These are phyloP conservation scores for Phytophthora tentaculata DNA, from an alignment of 352 stramenopile species.

Conservation along the genomic window DNA sequence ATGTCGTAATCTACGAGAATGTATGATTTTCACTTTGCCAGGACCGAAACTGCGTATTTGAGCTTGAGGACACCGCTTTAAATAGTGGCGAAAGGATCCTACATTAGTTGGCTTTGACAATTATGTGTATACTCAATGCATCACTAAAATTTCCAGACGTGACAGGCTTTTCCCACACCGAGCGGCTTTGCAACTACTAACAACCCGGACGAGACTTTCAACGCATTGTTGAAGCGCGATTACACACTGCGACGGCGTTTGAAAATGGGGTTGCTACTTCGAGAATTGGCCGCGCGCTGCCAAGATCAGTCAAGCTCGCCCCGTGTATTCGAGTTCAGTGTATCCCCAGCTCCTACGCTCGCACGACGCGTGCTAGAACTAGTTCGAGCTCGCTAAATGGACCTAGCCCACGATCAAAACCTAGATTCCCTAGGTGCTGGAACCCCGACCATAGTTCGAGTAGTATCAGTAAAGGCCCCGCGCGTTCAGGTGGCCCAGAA, in stretches of 20 bases:
- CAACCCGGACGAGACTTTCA: constrained; percentile 32
- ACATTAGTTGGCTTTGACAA: not conserved
- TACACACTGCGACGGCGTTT: constrained; percentile 15
- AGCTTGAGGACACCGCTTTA: not conserved
- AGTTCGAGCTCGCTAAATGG: not conserved
- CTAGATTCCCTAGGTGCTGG: not conserved
- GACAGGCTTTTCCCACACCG: constrained; percentile 21
- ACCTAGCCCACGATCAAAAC: not conserved
- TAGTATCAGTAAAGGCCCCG: not conserved
- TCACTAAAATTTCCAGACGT: constrained; percentile 9
- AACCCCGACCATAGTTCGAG: not conserved
- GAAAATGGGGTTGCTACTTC: constrained; percentile 12
- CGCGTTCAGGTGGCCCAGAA: not conserved
- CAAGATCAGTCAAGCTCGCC: not conserved
- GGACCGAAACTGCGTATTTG: too few relatives aligned
- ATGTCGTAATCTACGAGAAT: too few relatives aligned
- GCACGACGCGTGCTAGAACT: too few relatives aligned
- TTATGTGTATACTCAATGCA: constrained; percentile 7
- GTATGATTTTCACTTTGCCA: not conserved
- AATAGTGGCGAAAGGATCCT: not conserved
- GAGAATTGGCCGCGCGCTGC: constrained; percentile 3
- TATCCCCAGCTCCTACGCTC: not conserved
- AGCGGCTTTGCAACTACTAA: constrained; percentile 16
- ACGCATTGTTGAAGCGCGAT: constrained; percentile 25
- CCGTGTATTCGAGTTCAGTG: not conserved